Evolutionary conservation across 257 asterid genomes (phyloP).

Genomic region (Solanum verrucosum): DNA sequence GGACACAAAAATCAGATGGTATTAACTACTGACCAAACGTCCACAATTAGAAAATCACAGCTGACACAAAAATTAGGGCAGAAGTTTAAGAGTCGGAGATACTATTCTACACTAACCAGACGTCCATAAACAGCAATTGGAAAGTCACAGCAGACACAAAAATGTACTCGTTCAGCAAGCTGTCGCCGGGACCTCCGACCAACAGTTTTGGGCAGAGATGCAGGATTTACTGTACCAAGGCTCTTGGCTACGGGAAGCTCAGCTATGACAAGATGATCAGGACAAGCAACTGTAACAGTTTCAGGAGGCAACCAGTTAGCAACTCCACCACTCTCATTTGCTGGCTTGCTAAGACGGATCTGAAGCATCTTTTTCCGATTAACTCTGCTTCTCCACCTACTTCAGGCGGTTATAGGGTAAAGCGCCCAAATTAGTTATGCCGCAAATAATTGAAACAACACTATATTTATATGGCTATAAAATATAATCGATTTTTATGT

Average conservation of each 20-base stretch:
- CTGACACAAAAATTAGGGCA: background rate
- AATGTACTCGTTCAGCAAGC: constrained; percentile 90
- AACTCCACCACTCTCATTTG: constrained; percentile 54
- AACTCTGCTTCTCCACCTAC: background rate
- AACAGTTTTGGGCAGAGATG: constrained; percentile 53
- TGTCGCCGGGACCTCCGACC: constrained; percentile 93
- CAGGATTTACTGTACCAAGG: constrained; percentile 52
- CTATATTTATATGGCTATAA: background rate
- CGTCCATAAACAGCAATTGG: constrained; percentile 97
- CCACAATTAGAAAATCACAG: constrained; percentile 57
- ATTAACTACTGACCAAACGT: background rate
- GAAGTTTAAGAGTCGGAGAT: background rate
- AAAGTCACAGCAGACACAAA: constrained; percentile 80
- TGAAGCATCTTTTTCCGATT: constrained; percentile 51
- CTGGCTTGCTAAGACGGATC: constrained; percentile 93
- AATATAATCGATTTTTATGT: background rate
- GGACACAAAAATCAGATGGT: background rate
- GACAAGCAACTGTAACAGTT: constrained; percentile 84
- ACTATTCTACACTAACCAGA: constrained; percentile 36
- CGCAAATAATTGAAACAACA: background rate
- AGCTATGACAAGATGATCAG: constrained; percentile 89
- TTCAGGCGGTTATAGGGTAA: background rate
- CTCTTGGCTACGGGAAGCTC: constrained; percentile 97
- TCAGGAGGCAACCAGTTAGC: constrained; percentile 51
- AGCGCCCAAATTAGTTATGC: background rate